These are phyloP conservation scores for Amanita subjunquillea DNA, from an alignment of 768 basidiomycete genomes.

Conservation along the genomic window DNA sequence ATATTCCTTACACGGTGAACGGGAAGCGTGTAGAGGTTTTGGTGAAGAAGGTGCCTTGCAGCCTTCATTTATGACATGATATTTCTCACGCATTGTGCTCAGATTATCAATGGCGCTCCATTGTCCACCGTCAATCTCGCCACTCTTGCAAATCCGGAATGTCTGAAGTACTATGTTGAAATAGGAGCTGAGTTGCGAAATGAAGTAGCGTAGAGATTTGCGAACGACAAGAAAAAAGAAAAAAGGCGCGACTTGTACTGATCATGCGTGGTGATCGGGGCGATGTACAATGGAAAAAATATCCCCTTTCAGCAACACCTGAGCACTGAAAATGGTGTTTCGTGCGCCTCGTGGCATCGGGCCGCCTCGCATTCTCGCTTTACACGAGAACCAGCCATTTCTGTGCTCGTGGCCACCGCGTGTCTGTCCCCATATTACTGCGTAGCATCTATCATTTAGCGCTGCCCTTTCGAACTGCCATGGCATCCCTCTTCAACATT, in stretches of 20 bases:
- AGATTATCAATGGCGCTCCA: constrained; percentile 77
- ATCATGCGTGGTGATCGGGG: background rate
- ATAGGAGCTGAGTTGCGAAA: constrained; percentile 45
- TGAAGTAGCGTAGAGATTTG: constrained; percentile 7
- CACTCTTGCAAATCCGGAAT: constrained; percentile 66
- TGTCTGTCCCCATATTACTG: constrained; percentile 22
- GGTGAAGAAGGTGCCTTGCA: constrained; percentile 50
- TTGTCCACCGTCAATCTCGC: constrained; percentile 57
- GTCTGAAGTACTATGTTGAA: constrained; percentile 50
- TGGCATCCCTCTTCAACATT: constrained; percentile 67
- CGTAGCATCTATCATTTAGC: constrained; percentile 33
- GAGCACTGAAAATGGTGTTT: constrained; percentile 8
- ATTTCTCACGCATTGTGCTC: constrained; percentile 8
- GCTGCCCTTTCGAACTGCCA: constrained; percentile 28
- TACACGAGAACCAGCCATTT: constrained; percentile 10
- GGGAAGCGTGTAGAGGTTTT: constrained; percentile 75
- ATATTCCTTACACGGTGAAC: constrained; percentile 74
- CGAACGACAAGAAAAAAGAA: background rate
- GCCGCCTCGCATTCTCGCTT: background rate
- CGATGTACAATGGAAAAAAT: background rate
- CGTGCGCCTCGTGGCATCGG: constrained; percentile 9
- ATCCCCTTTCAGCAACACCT: background rate
- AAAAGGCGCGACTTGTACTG: background rate
- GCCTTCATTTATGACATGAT: constrained; percentile 1
- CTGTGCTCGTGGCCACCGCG: constrained; percentile 34